A percentile compares a stretch with the other conserved stretches of the same genome.
Conservation (phyloP, 2,329 filamentous ascomycete genomes). For the Calonectria ilicicola region DNA sequence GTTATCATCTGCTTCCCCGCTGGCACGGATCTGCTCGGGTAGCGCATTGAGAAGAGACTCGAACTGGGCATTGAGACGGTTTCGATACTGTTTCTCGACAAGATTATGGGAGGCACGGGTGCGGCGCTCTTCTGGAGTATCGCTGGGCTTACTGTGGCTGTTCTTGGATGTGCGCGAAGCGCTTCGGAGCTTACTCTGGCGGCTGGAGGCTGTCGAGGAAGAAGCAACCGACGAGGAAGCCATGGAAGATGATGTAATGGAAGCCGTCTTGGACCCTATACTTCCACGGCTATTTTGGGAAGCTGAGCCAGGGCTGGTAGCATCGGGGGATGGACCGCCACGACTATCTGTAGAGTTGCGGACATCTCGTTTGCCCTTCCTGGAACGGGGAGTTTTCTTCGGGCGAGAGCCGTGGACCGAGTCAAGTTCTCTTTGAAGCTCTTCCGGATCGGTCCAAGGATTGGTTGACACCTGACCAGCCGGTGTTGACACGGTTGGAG, state of each 20-base stretch:
- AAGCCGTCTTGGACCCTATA: conserved; percentile 36
- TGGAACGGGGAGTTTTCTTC: conserved; percentile 33
- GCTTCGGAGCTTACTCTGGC: conserved; percentile 42
- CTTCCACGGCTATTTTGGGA: conserved; percentile 42
- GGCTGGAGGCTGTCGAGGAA: conserved; percentile 40
- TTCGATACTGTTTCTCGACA: conserved; percentile 44
- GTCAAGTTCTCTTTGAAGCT: conserved; percentile 23
- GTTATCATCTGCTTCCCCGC: conserved; percentile 34
- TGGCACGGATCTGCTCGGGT: conserved; percentile 36
- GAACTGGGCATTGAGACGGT: conserved; percentile 43
- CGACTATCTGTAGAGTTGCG: conserved; percentile 32
- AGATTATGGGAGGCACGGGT: conserved; percentile 45
- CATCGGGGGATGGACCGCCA: conserved; percentile 30
- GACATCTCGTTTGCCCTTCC: conserved; percentile 33
- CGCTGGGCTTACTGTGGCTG: conserved; percentile 39
- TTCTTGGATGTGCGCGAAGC: conserved; percentile 45
- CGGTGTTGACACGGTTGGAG: conserved; percentile 41
- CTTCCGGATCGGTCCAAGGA: conserved; percentile 41
- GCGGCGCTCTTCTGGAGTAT: conserved; percentile 42
- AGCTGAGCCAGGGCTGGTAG: conserved; percentile 38
- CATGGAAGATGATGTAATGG: conserved; percentile 36
- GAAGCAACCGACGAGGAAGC: conserved; percentile 29
- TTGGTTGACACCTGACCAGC: conserved; percentile 34
- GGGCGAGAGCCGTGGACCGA: conserved; percentile 23
- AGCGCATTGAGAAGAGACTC: conserved; percentile 40